phyloP scores from a whole-genome alignment of 2,329 filamentous ascomycete species.

The Aureobasidium vineae region DNA sequence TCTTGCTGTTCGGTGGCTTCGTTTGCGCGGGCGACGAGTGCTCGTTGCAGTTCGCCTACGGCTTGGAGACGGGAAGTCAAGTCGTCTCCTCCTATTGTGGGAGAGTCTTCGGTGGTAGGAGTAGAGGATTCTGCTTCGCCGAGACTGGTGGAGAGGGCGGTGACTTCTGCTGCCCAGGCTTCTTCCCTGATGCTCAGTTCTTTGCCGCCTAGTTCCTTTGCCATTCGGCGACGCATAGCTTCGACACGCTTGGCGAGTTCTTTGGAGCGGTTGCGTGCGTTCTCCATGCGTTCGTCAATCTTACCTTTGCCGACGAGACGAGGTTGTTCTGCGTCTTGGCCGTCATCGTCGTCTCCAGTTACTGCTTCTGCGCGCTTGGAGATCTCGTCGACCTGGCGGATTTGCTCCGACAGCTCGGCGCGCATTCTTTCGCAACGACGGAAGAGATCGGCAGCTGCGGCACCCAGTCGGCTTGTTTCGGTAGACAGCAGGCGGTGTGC shows the following conservation, averaged over 20 bases:
- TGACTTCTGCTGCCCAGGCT: slow-evolving; percentile 59
- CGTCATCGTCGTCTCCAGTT: slow-evolving; percentile 57
- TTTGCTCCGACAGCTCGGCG: slow-evolving; percentile 65
- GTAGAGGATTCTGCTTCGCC: slow-evolving; percentile 2
- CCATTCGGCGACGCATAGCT: slow-evolving; percentile 52
- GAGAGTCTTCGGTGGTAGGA: background rate
- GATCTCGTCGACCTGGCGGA: slow-evolving; percentile 64
- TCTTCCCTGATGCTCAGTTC: slow-evolving; percentile 62
- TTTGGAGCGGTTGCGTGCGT: slow-evolving; percentile 56
- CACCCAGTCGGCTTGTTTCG: slow-evolving; percentile 66
- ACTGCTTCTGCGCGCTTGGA: slow-evolving; percentile 65
- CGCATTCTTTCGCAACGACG: slow-evolving; percentile 67
- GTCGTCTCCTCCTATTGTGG: background rate
- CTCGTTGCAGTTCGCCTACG: slow-evolving; percentile 34
- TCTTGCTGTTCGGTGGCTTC: slow-evolving; percentile 34
- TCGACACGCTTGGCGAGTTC: slow-evolving; percentile 61
- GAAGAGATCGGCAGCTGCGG: slow-evolving; percentile 71
- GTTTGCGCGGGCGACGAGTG: slow-evolving; percentile 34
- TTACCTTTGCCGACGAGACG: slow-evolving; percentile 44
- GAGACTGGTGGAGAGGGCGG: slow-evolving; percentile 43
- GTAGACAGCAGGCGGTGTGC: slow-evolving; percentile 68
- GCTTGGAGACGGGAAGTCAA: slow-evolving; percentile 31
- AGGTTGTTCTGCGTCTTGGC: slow-evolving; percentile 30
- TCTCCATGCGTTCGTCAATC: slow-evolving; percentile 59
- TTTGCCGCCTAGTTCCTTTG: slow-evolving; percentile 47